Base-by-base conservation (phyloP, 2,329 filamentous ascomycete genomes). In the Dryadomyces quercus-mongolicae region DNA sequence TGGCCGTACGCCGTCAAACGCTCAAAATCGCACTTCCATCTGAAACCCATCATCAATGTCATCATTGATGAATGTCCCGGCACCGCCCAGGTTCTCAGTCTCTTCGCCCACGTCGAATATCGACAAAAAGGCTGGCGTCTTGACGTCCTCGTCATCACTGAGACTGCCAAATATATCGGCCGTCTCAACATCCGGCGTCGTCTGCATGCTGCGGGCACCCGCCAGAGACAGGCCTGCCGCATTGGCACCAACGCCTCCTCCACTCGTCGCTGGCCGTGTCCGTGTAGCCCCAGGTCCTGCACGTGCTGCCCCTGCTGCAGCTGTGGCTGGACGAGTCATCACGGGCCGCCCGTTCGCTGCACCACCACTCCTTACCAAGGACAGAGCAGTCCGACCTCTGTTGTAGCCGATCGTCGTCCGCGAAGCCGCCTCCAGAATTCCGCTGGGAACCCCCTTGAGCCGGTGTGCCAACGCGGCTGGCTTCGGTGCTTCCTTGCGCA, bases 331-430 rank as follows among this genome's bases (percentile, higher is more conserved):
- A 31, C 49, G 40, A 6, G 22, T 22, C 22, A 13, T n/a, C 4
- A 22, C 68, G 71, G 42, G 67, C 60, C 13, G 69, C 68, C 40
- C 67, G 65, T 25, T 5, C 8, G 18, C 65, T 57, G 36, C 56
- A n/a, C 54, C 44, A 60, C 60, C 62, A 60, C 60, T 62, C 15
- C 70, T 70, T 34, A 78, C 63, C 45, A 75, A 66, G 0, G 74
- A 73, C 1, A 73, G 75, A 5, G 76, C 72, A 5, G 72, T 72
- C 38, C 88, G 80, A 38, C 91, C 90, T 66, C 86, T 88, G 54
- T 80, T 87, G 65, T 95, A 95, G 16, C 91, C 91, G 45, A 95
- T 77, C 0, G 90, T 95, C 54, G 82, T 91, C 58, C 84, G 81
- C 1, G 90, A 95, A 6, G 82, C 82, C 6, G 79, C 80, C 21